Evolutionary conservation across 202 grass and related monocot species (phyloP).

Genomic region (Schoenoplectus tabernaemontani): DNA sequence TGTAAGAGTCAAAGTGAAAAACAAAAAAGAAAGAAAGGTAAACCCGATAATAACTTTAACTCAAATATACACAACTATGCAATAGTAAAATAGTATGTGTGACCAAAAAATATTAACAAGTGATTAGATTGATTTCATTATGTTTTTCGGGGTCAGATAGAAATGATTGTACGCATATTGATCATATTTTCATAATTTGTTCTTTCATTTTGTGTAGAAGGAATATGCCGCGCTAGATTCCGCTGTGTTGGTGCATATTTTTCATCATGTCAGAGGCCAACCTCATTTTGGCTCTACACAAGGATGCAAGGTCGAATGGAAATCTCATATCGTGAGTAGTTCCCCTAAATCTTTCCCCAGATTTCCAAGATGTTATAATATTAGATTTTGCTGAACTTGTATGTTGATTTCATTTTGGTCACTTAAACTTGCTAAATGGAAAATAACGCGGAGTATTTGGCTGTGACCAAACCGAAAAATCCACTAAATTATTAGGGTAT

Average conservation of each 20-base stretch:
- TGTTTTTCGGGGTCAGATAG: not conserved
- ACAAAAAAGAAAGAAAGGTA: no score
- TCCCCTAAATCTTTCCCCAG: not conserved
- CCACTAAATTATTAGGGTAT: not conserved
- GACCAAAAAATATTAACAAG: no score
- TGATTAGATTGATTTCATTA: not conserved
- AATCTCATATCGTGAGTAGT: slow-evolving; percentile 75
- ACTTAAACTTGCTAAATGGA: not conserved
- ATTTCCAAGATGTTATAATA: slow-evolving; percentile 6
- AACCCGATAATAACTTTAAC: no score
- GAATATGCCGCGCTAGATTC: slow-evolving; percentile 94
- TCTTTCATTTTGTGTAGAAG: slow-evolving; percentile 43
- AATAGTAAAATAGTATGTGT: no score
- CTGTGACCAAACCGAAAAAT: not conserved
- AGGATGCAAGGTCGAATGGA: slow-evolving; percentile 61
- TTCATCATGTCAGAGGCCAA: slow-evolving; percentile 62
- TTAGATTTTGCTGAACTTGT: not conserved
- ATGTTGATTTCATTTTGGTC: not conserved
- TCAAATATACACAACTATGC: no score
- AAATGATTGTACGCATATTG: not conserved
- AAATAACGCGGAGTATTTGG: not conserved
- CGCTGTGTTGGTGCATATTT: slow-evolving; percentile 76
- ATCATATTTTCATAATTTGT: not conserved
- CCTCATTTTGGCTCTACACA: slow-evolving; percentile 44
- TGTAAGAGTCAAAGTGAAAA: no score